These are phyloP conservation scores for Talaromyces liani DNA, from an alignment of 495 filamentous ascomycete species.

Conservation along the genomic window DNA sequence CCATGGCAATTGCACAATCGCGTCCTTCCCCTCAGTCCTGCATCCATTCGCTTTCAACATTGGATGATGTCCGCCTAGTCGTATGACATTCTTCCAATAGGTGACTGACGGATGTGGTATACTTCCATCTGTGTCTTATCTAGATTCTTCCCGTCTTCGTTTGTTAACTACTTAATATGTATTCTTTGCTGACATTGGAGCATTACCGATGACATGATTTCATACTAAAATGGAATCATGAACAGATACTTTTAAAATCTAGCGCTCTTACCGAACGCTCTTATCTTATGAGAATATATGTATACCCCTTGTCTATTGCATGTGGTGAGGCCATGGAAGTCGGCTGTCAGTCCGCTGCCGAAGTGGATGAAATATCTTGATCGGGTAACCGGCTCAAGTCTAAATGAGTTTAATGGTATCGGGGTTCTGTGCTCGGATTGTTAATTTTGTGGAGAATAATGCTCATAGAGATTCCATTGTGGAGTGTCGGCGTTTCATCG, in stretches of 20 bases:
- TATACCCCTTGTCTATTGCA: not conserved
- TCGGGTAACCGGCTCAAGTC: not conserved
- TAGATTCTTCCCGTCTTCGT: not conserved
- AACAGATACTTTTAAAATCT: not conserved
- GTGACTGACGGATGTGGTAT: not conserved
- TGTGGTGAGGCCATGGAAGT: not conserved
- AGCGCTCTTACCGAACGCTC: not conserved
- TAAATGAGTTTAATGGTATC: not conserved
- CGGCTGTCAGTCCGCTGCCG: not conserved
- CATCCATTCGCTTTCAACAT: not conserved
- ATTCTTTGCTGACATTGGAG: not conserved
- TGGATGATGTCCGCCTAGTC: not conserved
- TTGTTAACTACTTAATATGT: not conserved
- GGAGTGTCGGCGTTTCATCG: not conserved
- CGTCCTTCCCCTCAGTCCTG: not conserved
- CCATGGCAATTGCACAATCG: constrained; percentile 16
- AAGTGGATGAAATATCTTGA: not conserved
- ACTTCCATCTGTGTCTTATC: not conserved
- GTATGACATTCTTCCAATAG: not conserved
- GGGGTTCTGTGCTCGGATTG: not conserved
- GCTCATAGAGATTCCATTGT: not conserved
- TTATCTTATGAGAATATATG: not conserved
- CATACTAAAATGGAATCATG: not conserved
- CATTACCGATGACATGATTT: not conserved
- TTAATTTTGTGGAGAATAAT: not conserved